phyloP scores from a whole-genome alignment of 2,329 filamentous ascomycete species.

The Biscogniauxia marginata region DNA sequence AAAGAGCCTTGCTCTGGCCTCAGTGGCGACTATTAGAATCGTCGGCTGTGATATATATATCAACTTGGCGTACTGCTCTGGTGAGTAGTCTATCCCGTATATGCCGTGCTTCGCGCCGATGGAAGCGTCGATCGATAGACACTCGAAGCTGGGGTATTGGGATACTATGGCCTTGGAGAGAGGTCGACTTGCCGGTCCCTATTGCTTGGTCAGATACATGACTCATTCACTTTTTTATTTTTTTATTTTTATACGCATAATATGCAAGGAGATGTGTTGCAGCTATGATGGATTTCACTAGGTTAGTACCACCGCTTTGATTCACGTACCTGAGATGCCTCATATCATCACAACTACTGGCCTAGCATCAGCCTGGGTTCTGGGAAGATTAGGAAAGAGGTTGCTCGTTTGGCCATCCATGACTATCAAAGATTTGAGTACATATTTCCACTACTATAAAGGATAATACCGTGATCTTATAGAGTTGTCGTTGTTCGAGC shows the following conservation, averaged over 20 bases:
- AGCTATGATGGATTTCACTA: no score
- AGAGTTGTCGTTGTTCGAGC: no score
- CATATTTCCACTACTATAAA: no score
- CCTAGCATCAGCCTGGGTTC: conserved; percentile 15
- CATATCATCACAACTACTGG: conserved; percentile 33
- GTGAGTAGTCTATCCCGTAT: conserved; percentile 28
- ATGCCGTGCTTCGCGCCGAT: conserved; percentile 26
- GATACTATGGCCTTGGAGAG: conserved; percentile 27
- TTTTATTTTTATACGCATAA: no score
- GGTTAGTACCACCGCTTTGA: no score
- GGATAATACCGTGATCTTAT: no score
- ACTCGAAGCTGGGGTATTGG: conserved; percentile 22
- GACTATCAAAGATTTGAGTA: no score
- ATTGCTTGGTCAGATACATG: not conserved
- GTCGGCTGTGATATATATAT: no score
- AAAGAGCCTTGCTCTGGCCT: no score
- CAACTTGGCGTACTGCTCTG: conserved; percentile 16
- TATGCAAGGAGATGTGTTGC: no score
- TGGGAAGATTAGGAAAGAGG: conserved; percentile 10
- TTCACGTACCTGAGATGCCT: conserved; percentile 27
- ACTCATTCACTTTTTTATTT: no score
- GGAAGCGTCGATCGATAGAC: conserved; percentile 28
- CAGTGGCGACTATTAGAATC: no score
- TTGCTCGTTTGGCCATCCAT: conserved; percentile 17
- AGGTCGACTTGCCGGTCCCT: conserved; percentile 33